Percentiles rank a stretch among this genome's conserved stretches.
Evolutionary conservation across 1,139 yeast species (phyloP).

Genomic region (Suhomyces bolitotheri): DNA sequence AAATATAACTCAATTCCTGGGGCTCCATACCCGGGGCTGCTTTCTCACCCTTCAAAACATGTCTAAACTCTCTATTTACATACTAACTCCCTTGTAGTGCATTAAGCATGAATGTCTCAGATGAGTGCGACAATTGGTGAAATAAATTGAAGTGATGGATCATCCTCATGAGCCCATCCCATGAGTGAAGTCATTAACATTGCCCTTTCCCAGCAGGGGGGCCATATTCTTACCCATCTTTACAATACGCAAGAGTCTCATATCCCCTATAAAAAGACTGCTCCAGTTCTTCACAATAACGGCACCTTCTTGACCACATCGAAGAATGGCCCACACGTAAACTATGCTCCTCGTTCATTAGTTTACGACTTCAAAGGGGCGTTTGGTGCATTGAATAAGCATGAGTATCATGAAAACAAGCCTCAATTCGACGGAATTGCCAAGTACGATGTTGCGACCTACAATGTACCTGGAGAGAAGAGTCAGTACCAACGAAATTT

Average conservation of each 20-base stretch:
- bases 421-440: slow-evolving; percentile 12
- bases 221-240: slow-evolving; percentile 74
- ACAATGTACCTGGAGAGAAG: slow-evolving; percentile 26
- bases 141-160: no score
- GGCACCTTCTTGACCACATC: slow-evolving; percentile 30
- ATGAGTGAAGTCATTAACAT: slow-evolving; percentile 76
- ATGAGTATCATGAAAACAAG: slow-evolving; percentile 44
- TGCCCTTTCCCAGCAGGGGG: slow-evolving; percentile 70
- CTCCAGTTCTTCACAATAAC: slow-evolving; percentile 31
- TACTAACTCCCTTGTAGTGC: no score
- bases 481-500: slow-evolving; percentile 63
- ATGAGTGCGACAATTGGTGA: no score
- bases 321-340: slow-evolving; percentile 49
- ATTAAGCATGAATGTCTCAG: no score
- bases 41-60: no score
- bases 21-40: no score
- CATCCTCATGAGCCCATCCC: no score
- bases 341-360: slow-evolving; percentile 75
- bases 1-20: no score
- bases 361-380: slow-evolving; percentile 77
- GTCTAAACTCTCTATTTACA: no score
- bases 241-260: slow-evolving; percentile 77
- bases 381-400: slow-evolving; percentile 57
- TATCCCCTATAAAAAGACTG: slow-evolving; percentile 48
- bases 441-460: slow-evolving; percentile 11